These are phyloP conservation scores for Polychytrium aggregatum DNA, from an alignment of 192 early-diverging fungal species.

Conservation along the genomic window DNA sequence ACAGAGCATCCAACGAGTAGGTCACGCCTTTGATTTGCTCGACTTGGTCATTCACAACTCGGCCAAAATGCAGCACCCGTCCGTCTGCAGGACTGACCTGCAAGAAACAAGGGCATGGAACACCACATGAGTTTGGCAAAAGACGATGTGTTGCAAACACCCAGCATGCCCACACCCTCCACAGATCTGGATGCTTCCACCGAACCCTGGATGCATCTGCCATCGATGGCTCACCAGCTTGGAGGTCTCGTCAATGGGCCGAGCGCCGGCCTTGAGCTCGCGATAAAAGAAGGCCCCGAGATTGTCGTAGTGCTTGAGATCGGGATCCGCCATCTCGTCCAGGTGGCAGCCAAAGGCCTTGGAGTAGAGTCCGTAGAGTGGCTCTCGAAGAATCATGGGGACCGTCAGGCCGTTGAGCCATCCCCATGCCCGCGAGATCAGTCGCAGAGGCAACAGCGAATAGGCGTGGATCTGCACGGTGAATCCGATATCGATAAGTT, in stretches of 20 bases:
- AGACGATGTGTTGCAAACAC: no score
- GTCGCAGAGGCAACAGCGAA: slow-evolving; percentile 75
- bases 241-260: slow-evolving; percentile 51
- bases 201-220: no score
- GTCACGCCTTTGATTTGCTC: slow-evolving; percentile 93
- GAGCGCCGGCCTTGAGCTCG: slow-evolving; percentile 60
- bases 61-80: slow-evolving; percentile 76
- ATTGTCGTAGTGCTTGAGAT: slow-evolving; percentile 70
- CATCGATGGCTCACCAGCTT: no score
- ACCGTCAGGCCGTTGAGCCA: slow-evolving; percentile 76
- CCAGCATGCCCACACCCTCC: no score
- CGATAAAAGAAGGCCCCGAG: slow-evolving; percentile 91
- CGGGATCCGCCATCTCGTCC: slow-evolving; percentile 82
- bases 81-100: slow-evolving; percentile 87
- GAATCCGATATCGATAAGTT: no score
- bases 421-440: slow-evolving; percentile 86
- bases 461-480: slow-evolving; percentile 68
- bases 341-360: slow-evolving; percentile 83
- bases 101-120: no score
- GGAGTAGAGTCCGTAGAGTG: slow-evolving; percentile 69
- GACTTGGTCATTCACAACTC: slow-evolving; percentile 61
- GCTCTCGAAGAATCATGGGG: slow-evolving; percentile 59
- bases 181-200: no score
- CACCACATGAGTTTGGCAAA: no score
- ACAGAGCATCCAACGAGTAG: slow-evolving; percentile 78